Base-by-base conservation (phyloP, 129 eudicot species). In the Arctium minus region DNA sequence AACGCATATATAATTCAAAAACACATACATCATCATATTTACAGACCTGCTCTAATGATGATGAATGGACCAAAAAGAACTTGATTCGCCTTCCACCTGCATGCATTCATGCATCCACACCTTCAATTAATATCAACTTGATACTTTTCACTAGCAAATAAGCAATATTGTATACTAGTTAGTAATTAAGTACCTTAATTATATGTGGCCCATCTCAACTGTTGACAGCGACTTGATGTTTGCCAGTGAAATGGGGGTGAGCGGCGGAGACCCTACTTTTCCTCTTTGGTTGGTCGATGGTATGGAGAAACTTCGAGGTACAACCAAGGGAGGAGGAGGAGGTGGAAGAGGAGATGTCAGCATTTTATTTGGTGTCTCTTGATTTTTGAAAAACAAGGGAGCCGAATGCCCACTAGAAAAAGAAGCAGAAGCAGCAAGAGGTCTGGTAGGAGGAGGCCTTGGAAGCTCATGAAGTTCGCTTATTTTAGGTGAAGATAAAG, bases 381-480 rank as follows among this genome's bases (percentile, higher is more conserved):
- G 88, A 74, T 85, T 88, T 83, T 81, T 87, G 70, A 70, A 86
- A 70, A 42, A 79, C 80, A 87, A 75, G 9, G 98, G 91, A 2
- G 92, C 91, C 11, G 94, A 87, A 83, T 84, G 90, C 50, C 91
- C 92, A 74, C 80, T 12, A 31, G 17, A 56, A 17, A 60, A 74
- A 50, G 75, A 74, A n/a, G 86, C 44, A 70, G 87, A 77, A 70
- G 33, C 74, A 11, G 18, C 12, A 7, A 88, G 74, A 86, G 75
- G 78, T 75, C 74, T 44, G 33, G 77, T 83, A 60, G 80, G 81
- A 68, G 93, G 93, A 32, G 98, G 98, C 76, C 97, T 88, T 37
- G 98, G 98, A 42, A 94, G 98, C 86, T 94, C 98, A 83, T 90
- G 94, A 76, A 90, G 97, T 89, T 92, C 98, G 29, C 88, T 92